Conservation (phyloP, 139 green algal species). For the Edaphochlamys debaryana region DNA sequence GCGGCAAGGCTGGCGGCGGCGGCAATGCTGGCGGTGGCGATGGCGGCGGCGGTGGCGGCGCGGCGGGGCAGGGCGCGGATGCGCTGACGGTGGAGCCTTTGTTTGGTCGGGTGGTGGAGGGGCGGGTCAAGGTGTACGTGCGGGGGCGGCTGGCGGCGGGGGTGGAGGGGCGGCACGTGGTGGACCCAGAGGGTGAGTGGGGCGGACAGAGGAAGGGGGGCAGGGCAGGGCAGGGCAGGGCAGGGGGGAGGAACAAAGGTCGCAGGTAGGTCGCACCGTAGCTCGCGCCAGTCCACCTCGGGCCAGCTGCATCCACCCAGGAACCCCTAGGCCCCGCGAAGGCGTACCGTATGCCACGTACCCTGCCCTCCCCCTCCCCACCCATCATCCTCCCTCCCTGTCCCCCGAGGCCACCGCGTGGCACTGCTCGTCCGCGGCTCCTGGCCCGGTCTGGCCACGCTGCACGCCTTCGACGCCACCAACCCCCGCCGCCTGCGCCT, state of each 20-base stretch:
- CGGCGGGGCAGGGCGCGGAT: too few relatives aligned
- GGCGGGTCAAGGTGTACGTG: constrained; percentile 36
- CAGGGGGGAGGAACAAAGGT: too few relatives aligned
- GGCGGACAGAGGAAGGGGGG: not conserved
- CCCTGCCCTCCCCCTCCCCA: not conserved
- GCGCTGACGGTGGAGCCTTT: not conserved
- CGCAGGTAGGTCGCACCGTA: too few relatives aligned
- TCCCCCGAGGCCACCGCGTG: not conserved
- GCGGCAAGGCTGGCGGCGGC: too few relatives aligned
- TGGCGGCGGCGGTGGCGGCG: too few relatives aligned
- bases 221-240: too few relatives aligned
- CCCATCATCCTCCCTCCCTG: too few relatives aligned
- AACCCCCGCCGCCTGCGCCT: constrained; percentile 26
- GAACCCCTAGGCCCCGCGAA: too few relatives aligned
- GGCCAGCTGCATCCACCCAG: too few relatives aligned
- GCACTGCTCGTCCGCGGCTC: constrained; percentile 29
- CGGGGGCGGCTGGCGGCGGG: constrained; percentile 4
- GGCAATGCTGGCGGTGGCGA: too few relatives aligned
- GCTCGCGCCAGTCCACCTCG: too few relatives aligned
- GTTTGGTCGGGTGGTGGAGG: constrained; percentile 30
- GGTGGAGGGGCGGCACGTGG: constrained; percentile 37
- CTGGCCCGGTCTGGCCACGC: constrained; percentile 46
- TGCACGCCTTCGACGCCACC: constrained; percentile 45
- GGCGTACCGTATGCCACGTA: too few relatives aligned
- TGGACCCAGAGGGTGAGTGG: constrained; percentile 7